Percentiles rank a stretch among this genome's conserved stretches.
Evolutionary conservation across 257 asterid species (phyloP).

Genomic region (Capsicum chinense): DNA sequence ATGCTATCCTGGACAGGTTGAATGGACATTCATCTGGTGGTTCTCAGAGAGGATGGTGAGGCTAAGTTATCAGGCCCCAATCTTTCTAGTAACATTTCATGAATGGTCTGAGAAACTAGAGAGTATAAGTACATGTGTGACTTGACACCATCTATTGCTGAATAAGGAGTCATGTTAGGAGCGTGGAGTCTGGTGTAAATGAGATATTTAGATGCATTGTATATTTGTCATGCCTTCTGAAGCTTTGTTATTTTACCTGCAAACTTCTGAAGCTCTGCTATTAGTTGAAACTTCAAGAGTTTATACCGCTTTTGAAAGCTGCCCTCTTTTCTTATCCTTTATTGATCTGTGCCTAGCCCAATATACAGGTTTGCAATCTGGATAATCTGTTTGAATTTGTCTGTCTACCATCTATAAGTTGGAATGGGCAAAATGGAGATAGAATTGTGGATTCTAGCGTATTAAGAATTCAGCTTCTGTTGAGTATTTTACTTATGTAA

Average conservation of each 20-base stretch:
- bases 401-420: not conserved
- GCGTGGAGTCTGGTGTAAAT: conserved; percentile 25
- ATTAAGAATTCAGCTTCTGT: too few relatives aligned
- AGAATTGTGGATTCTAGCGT: not conserved
- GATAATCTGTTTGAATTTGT: not conserved
- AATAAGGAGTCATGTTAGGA: conserved; percentile 15
- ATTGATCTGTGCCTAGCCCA: not conserved
- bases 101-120: not conserved
- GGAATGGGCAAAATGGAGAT: not conserved
- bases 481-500: too few relatives aligned
- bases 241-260: conserved; percentile 26
- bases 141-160: not conserved
- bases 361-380: not conserved
- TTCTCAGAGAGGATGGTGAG: conserved; percentile 87
- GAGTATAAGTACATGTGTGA: not conserved
- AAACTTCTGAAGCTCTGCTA: conserved; percentile 26
- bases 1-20: conserved; percentile 74
- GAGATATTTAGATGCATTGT: conserved; percentile 29
- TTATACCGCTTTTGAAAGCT: not conserved
- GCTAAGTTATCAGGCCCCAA: conserved; percentile 27
- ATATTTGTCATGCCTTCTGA: conserved; percentile 30
- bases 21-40: conserved; percentile 80
- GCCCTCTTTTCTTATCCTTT: not conserved
- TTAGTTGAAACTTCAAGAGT: not conserved
- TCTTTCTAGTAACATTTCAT: not conserved